Evolutionary conservation across 805 yeast genomes (phyloP).

Genomic region (Kodamaea kakaduensis): DNA sequence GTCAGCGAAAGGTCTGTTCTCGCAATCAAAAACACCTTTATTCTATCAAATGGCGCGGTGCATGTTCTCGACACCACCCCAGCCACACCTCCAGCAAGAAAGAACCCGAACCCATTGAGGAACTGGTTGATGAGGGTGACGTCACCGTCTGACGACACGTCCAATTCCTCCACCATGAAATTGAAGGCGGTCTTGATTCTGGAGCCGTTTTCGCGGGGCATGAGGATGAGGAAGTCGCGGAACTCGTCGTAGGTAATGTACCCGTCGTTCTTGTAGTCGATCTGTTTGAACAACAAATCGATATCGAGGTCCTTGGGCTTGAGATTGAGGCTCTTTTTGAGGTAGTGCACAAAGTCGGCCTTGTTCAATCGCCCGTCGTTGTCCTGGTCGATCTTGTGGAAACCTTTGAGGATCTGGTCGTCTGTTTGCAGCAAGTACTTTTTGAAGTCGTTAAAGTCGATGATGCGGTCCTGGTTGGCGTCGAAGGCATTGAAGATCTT

Average conservation of each 20-base stretch:
- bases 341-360: constrained; percentile 63
- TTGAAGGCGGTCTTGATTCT: constrained; percentile 76
- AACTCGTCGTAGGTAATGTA: constrained; percentile 81
- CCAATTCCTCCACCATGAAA: constrained; percentile 74
- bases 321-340: constrained; percentile 50
- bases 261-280: constrained; percentile 58
- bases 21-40: constrained; percentile 91
- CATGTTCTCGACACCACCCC: constrained; percentile 95
- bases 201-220: constrained; percentile 78
- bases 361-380: constrained; percentile 67
- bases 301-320: constrained; percentile 50
- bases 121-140: constrained; percentile 77
- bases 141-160: constrained; percentile 87
- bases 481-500: constrained; percentile 59
- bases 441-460: constrained; percentile 66
- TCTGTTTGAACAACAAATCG: constrained; percentile 50
- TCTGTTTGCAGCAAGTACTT: constrained; percentile 65
- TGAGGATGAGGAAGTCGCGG: constrained; percentile 72
- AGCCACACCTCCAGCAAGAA: constrained; percentile 90
- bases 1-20: constrained; percentile 78
- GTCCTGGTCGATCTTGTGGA: constrained; percentile 63
- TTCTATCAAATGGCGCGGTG: constrained; percentile 95
- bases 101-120: constrained; percentile 81
- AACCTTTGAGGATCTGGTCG: constrained; percentile 64
- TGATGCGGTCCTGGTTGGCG: constrained; percentile 48